Evolutionary conservation across 352 stramenopile species (phyloP), one percentile per base, ranked within the genome.

Genomic region (Globisporangium irregulare): DNA sequence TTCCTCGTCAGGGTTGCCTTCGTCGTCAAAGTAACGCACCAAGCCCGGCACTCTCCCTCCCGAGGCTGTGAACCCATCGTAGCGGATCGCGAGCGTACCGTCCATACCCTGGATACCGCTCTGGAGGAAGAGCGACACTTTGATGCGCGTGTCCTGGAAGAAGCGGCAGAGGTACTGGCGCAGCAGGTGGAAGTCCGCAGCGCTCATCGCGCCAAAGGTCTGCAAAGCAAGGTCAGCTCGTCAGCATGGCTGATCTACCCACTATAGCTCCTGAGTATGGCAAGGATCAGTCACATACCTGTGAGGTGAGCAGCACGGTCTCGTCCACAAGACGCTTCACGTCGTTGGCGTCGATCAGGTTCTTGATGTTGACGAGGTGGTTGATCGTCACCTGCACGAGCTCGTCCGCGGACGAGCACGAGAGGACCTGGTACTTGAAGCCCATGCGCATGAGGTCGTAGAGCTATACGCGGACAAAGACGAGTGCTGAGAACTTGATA

Each of bases 361-460:
- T 69, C 69, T 90, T 92, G 62, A 87, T 92, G 65, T 82, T 89
- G 15, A 75, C 64, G 32, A 97, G 68, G 59, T 97, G 92, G 70
- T 95, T 96, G 76, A 96, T 86, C 3, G 89, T 97, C 27, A 98
- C 86, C 43, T 96, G 82, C 6, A 97, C 70, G n/a, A 97, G 74
- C 56, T 98, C 86, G 46, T 94, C 84, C 3, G 91, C 86, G 20
- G 83, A 94, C 12, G 82, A 80, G 64, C 86, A 96, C 8, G 77
- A 82, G 25, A 98, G 60, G 4, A 97, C 64, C 68, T 98, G 93
- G 72, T 94, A 96, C 77, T 98, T 98, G 78, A 97, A 97, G n/a
- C 91, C 93, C 93, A 98, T 98, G 62, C 89, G 92, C 89, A 98
- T 98, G 64, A 98, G 78, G 59, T 98, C 93, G 74, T 97, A 98